Base-by-base conservation (phyloP, 2,329 filamentous ascomycete genomes). In the Fusarium citri region DNA sequence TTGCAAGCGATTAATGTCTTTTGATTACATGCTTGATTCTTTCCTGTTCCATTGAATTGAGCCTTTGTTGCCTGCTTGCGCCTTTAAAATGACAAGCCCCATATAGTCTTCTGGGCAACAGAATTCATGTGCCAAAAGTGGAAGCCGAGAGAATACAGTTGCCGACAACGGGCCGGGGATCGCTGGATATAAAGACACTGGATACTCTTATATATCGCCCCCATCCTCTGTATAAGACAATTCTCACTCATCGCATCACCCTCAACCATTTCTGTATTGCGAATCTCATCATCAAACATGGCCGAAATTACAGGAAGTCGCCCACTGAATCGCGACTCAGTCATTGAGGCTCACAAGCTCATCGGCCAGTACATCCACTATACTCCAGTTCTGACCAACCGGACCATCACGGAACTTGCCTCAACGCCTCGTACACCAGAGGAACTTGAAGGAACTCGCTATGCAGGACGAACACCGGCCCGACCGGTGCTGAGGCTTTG, bases 371-470 rank as follows among this genome's bases (percentile, higher is more conserved):
- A 93, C 81, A 88, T 98, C 78, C 93, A 98, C 83, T 86, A 84
- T 74, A 98, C 95, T 10, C 94, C 94, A 4, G 89, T 97, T 28
- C 84, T 95, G 11, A 97, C 94, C 59, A 94, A 90, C 80, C 85
- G 85, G 22, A 94, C 93, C 1, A 86, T 98, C 64, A 88, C 91
- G 73, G 79, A 76, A 15, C 83, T 98, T 66, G 94, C 94, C 18
- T 97, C 92, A 4, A 90, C 88, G 23, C 88, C 92, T 10, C 90
- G 92, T 69, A 79, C 84, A 0, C 56, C 81, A 4, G 82, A 84
- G 6, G 83, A 86, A 7, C 82, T 92, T 1, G 74, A 79, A 46
- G 86, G 84, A 16, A 91, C 90, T 6, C 80, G 82, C 69, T 90
- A 86, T 82, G 78, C 86, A 72, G 86, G 85, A 8, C 81, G 85